Evolutionary conservation across 768 basidiomycete species (phyloP), one percentile per base, ranked within the genome.

Genomic region (Rhodotorula sphaerocarpa): DNA sequence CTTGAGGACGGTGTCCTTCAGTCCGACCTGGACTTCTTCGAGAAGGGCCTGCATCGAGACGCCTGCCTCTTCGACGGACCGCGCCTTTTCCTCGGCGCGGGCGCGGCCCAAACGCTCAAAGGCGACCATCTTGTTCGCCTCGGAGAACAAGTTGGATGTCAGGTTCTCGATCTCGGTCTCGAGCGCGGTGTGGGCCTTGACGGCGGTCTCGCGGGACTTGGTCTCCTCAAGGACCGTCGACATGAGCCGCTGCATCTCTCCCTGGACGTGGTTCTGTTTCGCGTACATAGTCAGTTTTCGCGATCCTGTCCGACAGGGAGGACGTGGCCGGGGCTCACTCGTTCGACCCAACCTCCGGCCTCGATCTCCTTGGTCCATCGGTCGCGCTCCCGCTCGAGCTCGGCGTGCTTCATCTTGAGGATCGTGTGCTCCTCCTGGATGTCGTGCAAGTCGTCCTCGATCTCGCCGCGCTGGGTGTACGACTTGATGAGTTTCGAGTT

Each of bases 61-160:
- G n/a, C 63, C 67, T 18, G 65, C 58, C 60, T 70, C 61, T 50
- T 73, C 72, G 28, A 73, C 45, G 20, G 55, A 50, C 9, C 63
- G 59, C 56, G 57, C 66, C 65, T 72, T 72, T 45, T 68, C 66
- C 62, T 73, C 72, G 31, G 71, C 71, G 12, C 62, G 50, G 0
- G 86, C 84, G 41, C 80, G 78, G 21, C 74, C 77, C 63, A 84
- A 80, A 21, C 91, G 82, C 27, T 92, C 93, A 73, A 90, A 87
- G 0, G 88, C 90, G n/a, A 97, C 93, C 95, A 99, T 99, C 10
- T 81, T 85, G 74, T 99, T 97, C 10, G 93, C 93, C 76, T 95
- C 86, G 55, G 83, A 82, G 72, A 99, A 99, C 23, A 99, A 78
- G 51, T 78, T 82, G 21, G 90, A 90, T 65, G 90, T 90, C 64